Evolutionary conservation across 768 basidiomycete genomes (phyloP).

Genomic region (Serendipita indica): DNA sequence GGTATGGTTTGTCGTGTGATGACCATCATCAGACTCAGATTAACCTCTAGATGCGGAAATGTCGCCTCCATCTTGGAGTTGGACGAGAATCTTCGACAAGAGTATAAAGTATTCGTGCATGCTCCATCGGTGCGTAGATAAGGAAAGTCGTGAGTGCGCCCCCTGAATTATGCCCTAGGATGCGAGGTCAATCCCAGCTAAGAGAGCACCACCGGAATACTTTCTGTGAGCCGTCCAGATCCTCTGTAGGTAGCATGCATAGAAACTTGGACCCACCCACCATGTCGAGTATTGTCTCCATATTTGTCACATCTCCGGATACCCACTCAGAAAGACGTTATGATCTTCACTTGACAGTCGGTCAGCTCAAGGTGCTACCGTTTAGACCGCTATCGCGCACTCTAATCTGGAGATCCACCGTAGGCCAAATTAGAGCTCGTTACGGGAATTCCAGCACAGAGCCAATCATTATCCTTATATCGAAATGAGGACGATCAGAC

Average conservation of each 20-base stretch:
- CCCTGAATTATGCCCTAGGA: slow-evolving; percentile 35
- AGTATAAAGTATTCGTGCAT: slow-evolving; percentile 90
- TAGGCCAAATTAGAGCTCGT: slow-evolving; percentile 74
- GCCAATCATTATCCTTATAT: slow-evolving; percentile 53
- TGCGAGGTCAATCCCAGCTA: slow-evolving; percentile 64
- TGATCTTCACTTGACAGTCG: slow-evolving; percentile 58
- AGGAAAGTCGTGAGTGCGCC: not conserved
- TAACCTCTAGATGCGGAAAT: slow-evolving; percentile 65
- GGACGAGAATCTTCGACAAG: slow-evolving; percentile 83
- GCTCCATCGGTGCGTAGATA: slow-evolving; percentile 60
- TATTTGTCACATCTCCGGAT: slow-evolving; percentile 75
- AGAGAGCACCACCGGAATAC: slow-evolving; percentile 77
- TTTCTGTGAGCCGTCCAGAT: slow-evolving; percentile 36
- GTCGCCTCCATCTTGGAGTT: slow-evolving; percentile 89
- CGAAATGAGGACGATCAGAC: slow-evolving; percentile 38
- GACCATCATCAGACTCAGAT: not conserved
- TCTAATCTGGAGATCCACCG: slow-evolving; percentile 11
- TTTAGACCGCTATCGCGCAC: not conserved
- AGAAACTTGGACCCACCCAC: not conserved
- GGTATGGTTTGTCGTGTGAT: slow-evolving; percentile 41
- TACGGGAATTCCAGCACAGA: slow-evolving; percentile 71
- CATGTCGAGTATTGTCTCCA: slow-evolving; percentile 30
- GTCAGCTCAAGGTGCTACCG: slow-evolving; percentile 64
- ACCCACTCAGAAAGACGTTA: slow-evolving; percentile 81
- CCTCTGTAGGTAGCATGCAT: not conserved